Evolutionary conservation across 106 monocot species (phyloP).

Genomic region (Narthecium ossifragum): DNA sequence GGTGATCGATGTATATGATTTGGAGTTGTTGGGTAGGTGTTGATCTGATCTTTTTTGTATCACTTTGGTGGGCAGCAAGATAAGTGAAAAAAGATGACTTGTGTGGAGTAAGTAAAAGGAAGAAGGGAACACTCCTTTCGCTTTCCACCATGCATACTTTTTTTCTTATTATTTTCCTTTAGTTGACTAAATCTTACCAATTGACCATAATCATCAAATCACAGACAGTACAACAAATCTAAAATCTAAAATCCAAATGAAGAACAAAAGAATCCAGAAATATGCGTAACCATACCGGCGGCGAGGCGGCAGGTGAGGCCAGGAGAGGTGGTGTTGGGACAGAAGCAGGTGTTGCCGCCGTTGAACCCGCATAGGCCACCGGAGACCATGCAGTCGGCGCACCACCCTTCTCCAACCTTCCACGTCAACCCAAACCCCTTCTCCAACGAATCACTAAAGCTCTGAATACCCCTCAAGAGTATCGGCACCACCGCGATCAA

Average conservation of each 20-base stretch:
- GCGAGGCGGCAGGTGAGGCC: too few relatives aligned
- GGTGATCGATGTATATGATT: too few relatives aligned
- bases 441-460: neutral
- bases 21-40: too few relatives aligned
- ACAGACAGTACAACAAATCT: neutral
- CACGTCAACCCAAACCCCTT: conserved; percentile 4
- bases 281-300: too few relatives aligned
- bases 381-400: conserved; percentile 2
- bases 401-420: neutral
- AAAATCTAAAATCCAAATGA: neutral
- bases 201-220: too few relatives aligned
- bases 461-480: neutral
- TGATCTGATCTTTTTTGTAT: too few relatives aligned
- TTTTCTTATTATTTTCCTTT: too few relatives aligned
- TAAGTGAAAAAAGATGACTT: too few relatives aligned
- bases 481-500: neutral
- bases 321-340: neutral
- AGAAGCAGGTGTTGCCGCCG: neutral
- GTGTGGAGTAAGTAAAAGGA: too few relatives aligned
- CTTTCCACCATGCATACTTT: too few relatives aligned
- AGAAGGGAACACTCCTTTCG: too few relatives aligned
- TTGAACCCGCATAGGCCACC: conserved; percentile 1
- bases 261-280: neutral
- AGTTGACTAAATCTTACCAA: neutral
- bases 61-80: too few relatives aligned